phyloP scores from a whole-genome alignment of 148 eudicot genomes.

The Bassia scoparia region DNA sequence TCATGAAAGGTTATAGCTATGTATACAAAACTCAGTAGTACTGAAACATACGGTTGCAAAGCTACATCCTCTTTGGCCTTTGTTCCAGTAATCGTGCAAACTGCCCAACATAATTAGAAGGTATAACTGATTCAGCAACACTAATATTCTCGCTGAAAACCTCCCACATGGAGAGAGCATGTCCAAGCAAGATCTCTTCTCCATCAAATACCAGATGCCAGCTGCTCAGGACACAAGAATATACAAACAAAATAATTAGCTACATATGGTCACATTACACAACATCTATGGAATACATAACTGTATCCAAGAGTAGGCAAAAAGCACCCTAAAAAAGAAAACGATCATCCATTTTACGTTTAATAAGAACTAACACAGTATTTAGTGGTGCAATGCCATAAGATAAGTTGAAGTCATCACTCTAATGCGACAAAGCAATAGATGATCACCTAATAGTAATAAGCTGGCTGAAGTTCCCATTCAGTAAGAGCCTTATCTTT shows the following conservation, averaged over 20 bases:
- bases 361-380: background rate
- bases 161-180: constrained; percentile 73
- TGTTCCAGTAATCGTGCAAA: constrained; percentile 82
- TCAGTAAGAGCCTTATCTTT: constrained; percentile 59
- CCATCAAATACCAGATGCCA: constrained; percentile 88
- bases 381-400: background rate
- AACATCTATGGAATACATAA: too few species aligned
- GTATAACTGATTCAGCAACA: constrained; percentile 69
- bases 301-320: background rate
- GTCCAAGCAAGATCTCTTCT: constrained; percentile 73
- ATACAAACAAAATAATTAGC: background rate
- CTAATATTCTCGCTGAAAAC: constrained; percentile 41
- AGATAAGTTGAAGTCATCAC: background rate
- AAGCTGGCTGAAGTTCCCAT: constrained; percentile 77
- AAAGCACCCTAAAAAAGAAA: background rate
- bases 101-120: constrained; percentile 82
- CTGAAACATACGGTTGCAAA: constrained; percentile 71
- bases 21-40: constrained; percentile 1
- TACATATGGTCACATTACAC: background rate
- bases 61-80: constrained; percentile 41
- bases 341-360: background rate
- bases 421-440: constrained; percentile 6
- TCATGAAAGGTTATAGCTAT: background rate
- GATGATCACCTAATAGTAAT: constrained; percentile 73
- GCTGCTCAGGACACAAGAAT: constrained; percentile 38